Percentiles rank a stretch among this genome's conserved stretches.
These are phyloP conservation scores for Colletotrichum australisinense DNA, from an alignment of 2,329 filamentous ascomycete genomes.

Conservation along the genomic window DNA sequence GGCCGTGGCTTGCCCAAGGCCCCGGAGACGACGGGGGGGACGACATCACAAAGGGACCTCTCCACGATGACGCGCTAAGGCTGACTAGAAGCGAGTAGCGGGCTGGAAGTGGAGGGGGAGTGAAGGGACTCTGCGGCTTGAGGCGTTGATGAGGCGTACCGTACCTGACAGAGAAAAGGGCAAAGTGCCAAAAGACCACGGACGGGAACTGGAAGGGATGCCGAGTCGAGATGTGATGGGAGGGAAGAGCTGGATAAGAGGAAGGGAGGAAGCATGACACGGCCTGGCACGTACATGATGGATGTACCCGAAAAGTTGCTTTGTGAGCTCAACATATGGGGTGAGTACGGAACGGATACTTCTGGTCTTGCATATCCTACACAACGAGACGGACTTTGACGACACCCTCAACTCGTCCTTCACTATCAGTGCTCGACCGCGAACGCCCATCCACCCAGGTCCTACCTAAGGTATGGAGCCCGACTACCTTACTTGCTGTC, in stretches of 20 bases:
- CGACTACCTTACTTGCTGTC: neutral
- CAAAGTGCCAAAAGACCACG: slow-evolving; percentile 25
- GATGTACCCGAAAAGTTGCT: slow-evolving; percentile 3
- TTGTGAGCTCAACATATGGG: neutral
- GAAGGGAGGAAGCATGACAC: slow-evolving; percentile 23
- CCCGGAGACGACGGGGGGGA: neutral
- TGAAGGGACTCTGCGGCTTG: slow-evolving; percentile 15
- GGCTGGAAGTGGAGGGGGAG: slow-evolving; percentile 7
- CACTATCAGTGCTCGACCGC: neutral
- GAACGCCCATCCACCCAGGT: neutral
- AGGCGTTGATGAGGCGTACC: slow-evolving; percentile 29
- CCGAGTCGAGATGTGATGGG: neutral
- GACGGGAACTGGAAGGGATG: slow-evolving; percentile 31
- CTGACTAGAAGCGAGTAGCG: slow-evolving; percentile 3
- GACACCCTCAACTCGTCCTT: neutral
- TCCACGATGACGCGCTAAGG: slow-evolving; percentile 21
- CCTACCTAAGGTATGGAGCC: neutral
- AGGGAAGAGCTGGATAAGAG: slow-evolving; percentile 20
- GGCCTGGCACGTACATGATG: slow-evolving; percentile 16
- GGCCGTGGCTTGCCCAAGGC: slow-evolving; percentile 11
- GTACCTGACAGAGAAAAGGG: slow-evolving; percentile 31
- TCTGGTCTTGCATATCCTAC: neutral
- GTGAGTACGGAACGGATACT: slow-evolving; percentile 10
- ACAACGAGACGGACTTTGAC: neutral
- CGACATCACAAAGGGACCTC: slow-evolving; percentile 19